Evolutionary conservation across 805 yeast species (phyloP).

Genomic region (Metschnikowia kunwiensis): DNA sequence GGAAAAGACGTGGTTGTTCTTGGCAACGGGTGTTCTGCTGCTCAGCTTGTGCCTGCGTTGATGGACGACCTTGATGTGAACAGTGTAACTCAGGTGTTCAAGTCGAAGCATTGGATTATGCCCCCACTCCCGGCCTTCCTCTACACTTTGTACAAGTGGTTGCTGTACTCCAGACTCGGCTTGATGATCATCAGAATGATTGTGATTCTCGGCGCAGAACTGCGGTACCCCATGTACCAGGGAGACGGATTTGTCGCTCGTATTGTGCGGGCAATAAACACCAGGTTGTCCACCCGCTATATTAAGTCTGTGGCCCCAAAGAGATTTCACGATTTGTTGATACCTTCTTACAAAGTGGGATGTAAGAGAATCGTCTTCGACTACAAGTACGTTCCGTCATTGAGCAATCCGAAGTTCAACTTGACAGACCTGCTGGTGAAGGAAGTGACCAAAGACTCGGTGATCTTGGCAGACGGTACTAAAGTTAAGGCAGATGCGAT

Average conservation of each 20-base stretch:
- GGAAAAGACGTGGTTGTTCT: conserved; percentile 37
- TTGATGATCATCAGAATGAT: conserved; percentile 29
- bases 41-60: conserved; percentile 38
- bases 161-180: conserved; percentile 28
- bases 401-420: conserved; percentile 30
- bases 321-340: conserved; percentile 30
- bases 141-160: conserved; percentile 21
- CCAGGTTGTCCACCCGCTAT: conserved; percentile 21
- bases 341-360: conserved; percentile 40
- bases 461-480: conserved; percentile 28
- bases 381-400: conserved; percentile 32
- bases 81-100: conserved; percentile 31
- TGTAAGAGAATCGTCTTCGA: conserved; percentile 42
- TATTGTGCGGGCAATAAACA: conserved; percentile 25
- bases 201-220: conserved; percentile 29
- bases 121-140: conserved; percentile 34
- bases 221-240: conserved; percentile 34
- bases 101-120: conserved; percentile 38
- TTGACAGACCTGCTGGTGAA: conserved; percentile 23
- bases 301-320: conserved; percentile 30
- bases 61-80: conserved; percentile 26
- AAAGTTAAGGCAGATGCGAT: conserved; percentile 35
- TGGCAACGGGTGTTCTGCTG: conserved; percentile 44
- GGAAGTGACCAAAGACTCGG: conserved; percentile 27
- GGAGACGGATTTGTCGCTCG: conserved; percentile 29